Evolutionary conservation across 202 grass and related monocot genomes (phyloP), one percentile per base, ranked within the genome.

Genomic region (Digitaria exilis): DNA sequence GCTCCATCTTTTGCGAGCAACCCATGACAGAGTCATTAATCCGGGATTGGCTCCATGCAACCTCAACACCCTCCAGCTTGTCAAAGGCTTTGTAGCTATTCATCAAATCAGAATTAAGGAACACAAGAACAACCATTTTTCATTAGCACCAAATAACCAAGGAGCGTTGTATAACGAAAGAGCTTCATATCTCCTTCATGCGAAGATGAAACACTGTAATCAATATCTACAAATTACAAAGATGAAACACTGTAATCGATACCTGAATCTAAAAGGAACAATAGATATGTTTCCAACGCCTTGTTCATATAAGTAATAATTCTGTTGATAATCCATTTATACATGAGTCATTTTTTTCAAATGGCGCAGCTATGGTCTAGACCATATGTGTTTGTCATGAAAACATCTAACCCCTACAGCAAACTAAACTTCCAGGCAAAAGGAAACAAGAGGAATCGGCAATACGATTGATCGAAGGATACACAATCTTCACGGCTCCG

Each of bases 41-140:
- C 65, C 42, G 69, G 29, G 89, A 43, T 60, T 88, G 86, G 72
- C 84, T 86, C 91, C 91, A 94, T 50, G 91, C 91, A 16, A 94
- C 91, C 75, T 90, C 88, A 39, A 86, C 89, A 31, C 88, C 91
- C 63, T 88, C 86, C 79, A 88, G 52, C 66, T 78, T 82, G 80
- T 94, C 88, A 16, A 91, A 94, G 73, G 86, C 91, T 76, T 86
- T 91, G 54, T 91, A 94, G 67, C 91, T 94, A 75, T 85, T 71
- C 18, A 58, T 32, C 75, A 51, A 4, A 77, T 54, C 58, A 74
- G 59, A 5, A 68, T 85, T 66, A 75, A 82, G 73, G 65, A 83
- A 65, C 65, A 90, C 81, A 54, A 17, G 35, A 26, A 55, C 19
- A 50, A 65, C 3, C n/a, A 79, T 80, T 59, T 42, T 39, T 42